Base-by-base conservation (phyloP, 306 rosid species). In the Rubus parviflorus region DNA sequence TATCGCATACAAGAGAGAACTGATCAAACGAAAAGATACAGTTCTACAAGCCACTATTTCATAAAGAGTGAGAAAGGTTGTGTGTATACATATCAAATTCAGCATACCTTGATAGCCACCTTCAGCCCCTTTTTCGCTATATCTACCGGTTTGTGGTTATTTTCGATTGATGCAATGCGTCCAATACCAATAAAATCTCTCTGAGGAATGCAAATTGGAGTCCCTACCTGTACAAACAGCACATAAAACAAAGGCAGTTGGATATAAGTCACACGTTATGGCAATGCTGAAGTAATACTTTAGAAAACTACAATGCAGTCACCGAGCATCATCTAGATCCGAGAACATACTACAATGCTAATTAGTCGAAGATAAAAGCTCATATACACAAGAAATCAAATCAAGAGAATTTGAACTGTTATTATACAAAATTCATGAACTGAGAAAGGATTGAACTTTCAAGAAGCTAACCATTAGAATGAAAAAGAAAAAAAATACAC, bases 121-220 rank as follows among this genome's bases (percentile, higher is more conserved):
- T 80, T 79, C 81, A 81, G 93, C 77, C 99, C 99, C 80, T 88
- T 95, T 88, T 92, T 95, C 12, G 99, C 98, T 47, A 53, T 79
- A 81, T 95, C 97, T 80, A 95, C 98, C 46, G 99, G 89, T 81
- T 89, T 92, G 73, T 92, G 90, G 83, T 95, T 95, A 78, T 90
- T 92, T 82, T 92, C 97, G 47, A 95, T 89, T 25, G 98, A 95
- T 25, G 96, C 91, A 73, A 95, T 85, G 67, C 90, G 90, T 16
- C 99, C 99, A 61, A 95, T 90, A 66, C 87, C 95, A 78, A 88
- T 92, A 86, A 86, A 95, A 30, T 92, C 97, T 84, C 87, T 86
- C 40, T 88, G 90, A 76, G 97, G 99, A 78, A 95, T 72, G 86
- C 99, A 95, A 72, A 95, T 81, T 70, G 98, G 99, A 79, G 97